Base-by-base conservation (phyloP, 306 rosid species). In the Citrullus colocynthis region DNA sequence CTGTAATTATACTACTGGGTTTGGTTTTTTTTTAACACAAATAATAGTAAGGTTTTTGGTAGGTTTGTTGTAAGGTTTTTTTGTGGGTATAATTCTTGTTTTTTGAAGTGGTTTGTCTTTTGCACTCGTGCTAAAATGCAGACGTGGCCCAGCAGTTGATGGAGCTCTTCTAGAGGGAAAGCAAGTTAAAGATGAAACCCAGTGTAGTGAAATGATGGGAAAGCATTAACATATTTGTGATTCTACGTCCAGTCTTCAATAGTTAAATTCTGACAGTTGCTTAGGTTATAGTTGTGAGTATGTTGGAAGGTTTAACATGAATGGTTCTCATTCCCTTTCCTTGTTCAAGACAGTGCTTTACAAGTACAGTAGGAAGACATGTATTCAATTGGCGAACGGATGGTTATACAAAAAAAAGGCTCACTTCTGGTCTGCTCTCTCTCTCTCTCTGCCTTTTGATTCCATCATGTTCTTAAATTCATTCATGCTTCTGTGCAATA, bases 91-190 rank as follows among this genome's bases (percentile, higher is more conserved):
- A 65, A 2, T 65, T 65, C 72, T 65, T 65, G 30, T 37, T 65
- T 34, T 63, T 16, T 73, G 60, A 73, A 8, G 28, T 32, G 77
- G 77, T 30, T 28, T 63, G 42, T 16, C 9, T 30, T 30, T 34
- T 14, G 51, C 30, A 20, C 48, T 20, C 39, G 5, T 66, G 42
- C 28, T 21, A 78, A 78, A 81, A 80, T 89, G 97, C 98, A 96
- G 99, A 90, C 83, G 97, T 96, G 36, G 81, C 96, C 10, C 93
- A 85, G 90, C 99, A 96, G 73, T 84, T 96, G 83, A 88, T 90
- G 97, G 99, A 96, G 91, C 99, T 96, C 49, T 90, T 92, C 85
- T 92, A 71, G 75, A 51, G 30, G 9, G 39, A 56, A 62, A 59
- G 42, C 39, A 21, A 9, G 78, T 55, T 44, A 39, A 2, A 16